Conservation (phyloP, 1,139 yeast genomes). For the Candida frijolesensis region DNA sequence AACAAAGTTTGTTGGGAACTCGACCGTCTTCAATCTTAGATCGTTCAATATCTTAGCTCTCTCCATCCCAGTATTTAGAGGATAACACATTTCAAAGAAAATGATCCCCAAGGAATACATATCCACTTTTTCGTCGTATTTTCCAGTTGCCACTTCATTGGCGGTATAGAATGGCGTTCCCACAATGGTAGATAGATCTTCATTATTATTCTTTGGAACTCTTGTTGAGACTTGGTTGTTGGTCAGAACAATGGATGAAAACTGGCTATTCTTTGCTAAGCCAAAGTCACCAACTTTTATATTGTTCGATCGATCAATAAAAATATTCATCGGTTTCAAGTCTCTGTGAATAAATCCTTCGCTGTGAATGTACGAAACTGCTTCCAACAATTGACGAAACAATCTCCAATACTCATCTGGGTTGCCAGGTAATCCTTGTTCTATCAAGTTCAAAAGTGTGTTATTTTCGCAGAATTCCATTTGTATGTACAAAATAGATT, state of each 20-base stretch:
- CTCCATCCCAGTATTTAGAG: slow-evolving; percentile 89
- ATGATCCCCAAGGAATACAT: slow-evolving; percentile 94
- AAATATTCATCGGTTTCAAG: slow-evolving; percentile 92
- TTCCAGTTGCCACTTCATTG: slow-evolving; percentile 76
- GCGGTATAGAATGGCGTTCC: slow-evolving; percentile 96
- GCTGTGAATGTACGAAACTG: slow-evolving; percentile 85
- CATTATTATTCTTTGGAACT: slow-evolving; percentile 37
- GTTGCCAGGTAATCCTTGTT: slow-evolving; percentile 72
- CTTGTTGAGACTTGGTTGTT: slow-evolving; percentile 41
- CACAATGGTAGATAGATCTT: slow-evolving; percentile 82
- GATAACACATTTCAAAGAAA: slow-evolving; percentile 91
- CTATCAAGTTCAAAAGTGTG: slow-evolving; percentile 80
- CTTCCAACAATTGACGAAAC: slow-evolving; percentile 86
- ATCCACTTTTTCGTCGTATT: slow-evolving; percentile 89
- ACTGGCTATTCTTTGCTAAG: slow-evolving; percentile 77
- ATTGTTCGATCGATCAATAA: slow-evolving; percentile 86
- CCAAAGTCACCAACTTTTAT: slow-evolving; percentile 98
- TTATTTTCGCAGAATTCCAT: slow-evolving; percentile 99
- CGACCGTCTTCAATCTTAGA: slow-evolving; percentile 58
- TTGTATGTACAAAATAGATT: slow-evolving; percentile 76
- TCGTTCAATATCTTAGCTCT: slow-evolving; percentile 69
- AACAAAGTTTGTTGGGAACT: slow-evolving; percentile 69
- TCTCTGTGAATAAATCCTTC: slow-evolving; percentile 97
- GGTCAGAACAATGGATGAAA: slow-evolving; percentile 40
- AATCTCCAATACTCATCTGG: slow-evolving; percentile 87